Evolutionary conservation across 495 filamentous ascomycete genomes (phyloP), one percentile per base, ranked within the genome.

Genomic region (Neurospora sp.): DNA sequence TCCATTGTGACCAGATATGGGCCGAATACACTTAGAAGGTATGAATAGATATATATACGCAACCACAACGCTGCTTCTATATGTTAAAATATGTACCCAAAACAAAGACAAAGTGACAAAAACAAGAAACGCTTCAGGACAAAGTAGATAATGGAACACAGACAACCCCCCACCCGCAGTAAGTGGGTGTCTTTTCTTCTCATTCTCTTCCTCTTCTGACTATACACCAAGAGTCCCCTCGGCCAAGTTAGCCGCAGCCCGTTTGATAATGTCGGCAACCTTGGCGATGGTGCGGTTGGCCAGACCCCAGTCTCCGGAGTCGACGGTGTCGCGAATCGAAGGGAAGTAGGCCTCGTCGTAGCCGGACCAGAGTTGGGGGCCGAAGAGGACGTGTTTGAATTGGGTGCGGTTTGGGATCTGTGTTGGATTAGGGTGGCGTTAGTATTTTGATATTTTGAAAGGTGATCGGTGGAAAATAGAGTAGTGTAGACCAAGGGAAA

Each of bases 301-400:
- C 7, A 88, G 78, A 3, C 81, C 82, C 92, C 90, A 94, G 77
- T 98, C 87, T 20, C 87, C 87, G 2, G 85, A 84, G 74, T 91
- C 87, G 70, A 98, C 84, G 31, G 91, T 90, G 80, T 98, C 96
- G 48, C 93, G 87, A 74, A 98, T 90, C 18, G 88, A 89, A 9
- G 96, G 96, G 83, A 98, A 98, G 74, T 89, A 91, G 0, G 90
- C 87, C 66, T 89, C 87, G 69, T 93, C 89, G 79, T 92, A 89
- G 69, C 90, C 90, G 12, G 89, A 89, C 92, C 93, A 94, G 7
- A 88, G 82, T 78, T 93, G 88, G 16, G 96, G 96, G 0, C 90
- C 94, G 76, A 93, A 96, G 69, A 99, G 75, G 76, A 97, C 88
- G 83, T 99, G 96, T 79, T 96, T 97, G 85, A 93, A 99, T 83